Base-by-base conservation (phyloP, 768 basidiomycete species). In the Trametes punicea region DNA sequence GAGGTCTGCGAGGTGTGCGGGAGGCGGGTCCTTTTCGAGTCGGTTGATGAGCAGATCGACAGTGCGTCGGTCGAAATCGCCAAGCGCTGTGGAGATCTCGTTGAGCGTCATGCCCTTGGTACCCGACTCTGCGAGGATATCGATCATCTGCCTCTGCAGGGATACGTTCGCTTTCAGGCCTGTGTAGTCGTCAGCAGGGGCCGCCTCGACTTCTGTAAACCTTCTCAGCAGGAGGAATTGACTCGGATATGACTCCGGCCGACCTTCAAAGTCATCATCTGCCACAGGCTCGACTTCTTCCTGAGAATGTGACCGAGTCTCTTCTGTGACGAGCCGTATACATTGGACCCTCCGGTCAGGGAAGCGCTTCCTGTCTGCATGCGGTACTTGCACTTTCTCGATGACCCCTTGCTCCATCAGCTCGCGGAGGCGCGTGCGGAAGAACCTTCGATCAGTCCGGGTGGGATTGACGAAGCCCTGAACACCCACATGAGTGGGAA, bases 371-470 rank as follows among this genome's bases (percentile, higher is more conserved):
- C 76, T 75, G 61, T 77, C 82, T 52, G 70, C 73, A 64, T 78
- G 83, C 4, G 87, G 86, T 8, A 92, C 84, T 39, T 81, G 70
- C 26, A 93, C 81, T 56, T 82, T 85, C 67, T 93, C 91, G 31
- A 94, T 79, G 34, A 89, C 64, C 6, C 88, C 84, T 65, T 87
- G 81, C 49, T 83, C 80, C 18, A 89, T 79, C 63, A 94, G 75
- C 61, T 88, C 88, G 2, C 83, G 81, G 36, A 93, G 73, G 8
- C 90, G 78, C 31, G 79, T 81, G 65, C 85, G 83, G 67, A 94
- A 91, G 64, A 92, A 90, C 13, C 91, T 81, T n/a, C 91, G 81
- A 62, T 92, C 86, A 4, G 82, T 81, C 69, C 85, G 89, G 4
- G 80, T 83, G 29, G 88, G 89, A 66, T 85, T 84, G 20, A 75